Percentiles rank a stretch among this genome's conserved stretches.
These are phyloP conservation scores for Boletus rubropictus DNA, from an alignment of 768 basidiomycete genomes.

Conservation along the genomic window DNA sequence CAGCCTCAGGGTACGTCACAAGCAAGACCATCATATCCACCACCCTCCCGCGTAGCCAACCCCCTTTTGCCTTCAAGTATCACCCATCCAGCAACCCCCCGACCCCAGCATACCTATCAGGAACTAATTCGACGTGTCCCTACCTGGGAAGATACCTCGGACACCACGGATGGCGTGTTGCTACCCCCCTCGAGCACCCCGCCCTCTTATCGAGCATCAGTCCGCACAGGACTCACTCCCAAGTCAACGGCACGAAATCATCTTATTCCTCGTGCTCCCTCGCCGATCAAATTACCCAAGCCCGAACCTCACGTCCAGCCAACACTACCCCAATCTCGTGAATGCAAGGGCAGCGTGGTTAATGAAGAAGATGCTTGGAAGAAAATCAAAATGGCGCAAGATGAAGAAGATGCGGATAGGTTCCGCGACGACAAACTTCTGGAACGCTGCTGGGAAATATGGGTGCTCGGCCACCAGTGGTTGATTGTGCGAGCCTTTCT, in stretches of 20 bases:
- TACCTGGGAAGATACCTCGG: conserved; percentile 36
- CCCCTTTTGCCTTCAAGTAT: conserved; percentile 26
- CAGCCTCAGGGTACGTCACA: conserved; percentile 9
- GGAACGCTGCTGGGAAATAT: conserved; percentile 70
- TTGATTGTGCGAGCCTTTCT: conserved; percentile 50
- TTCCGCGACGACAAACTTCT: conserved; percentile 60
- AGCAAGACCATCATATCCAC: conserved; percentile 7
- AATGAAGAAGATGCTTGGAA: conserved; percentile 77
- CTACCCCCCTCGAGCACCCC: conserved; percentile 38
- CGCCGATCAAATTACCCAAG: conserved; percentile 30
- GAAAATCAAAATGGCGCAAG: conserved; percentile 62
- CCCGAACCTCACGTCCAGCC: conserved; percentile 16
- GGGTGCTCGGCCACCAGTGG: conserved; percentile 69
- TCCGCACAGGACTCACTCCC: conserved; percentile 24
- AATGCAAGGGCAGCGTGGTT: conserved; percentile 44
- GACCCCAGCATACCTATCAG: conserved; percentile 18
- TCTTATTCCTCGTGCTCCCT: conserved; percentile 16
- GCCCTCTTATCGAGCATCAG: conserved; percentile 45
- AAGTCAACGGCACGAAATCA: conserved; percentile 14
- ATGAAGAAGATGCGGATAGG: conserved; percentile 65
- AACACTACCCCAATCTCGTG: conserved; percentile 25
- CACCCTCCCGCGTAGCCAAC: conserved; percentile 14
- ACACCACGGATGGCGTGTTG: conserved; percentile 31
- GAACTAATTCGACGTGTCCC: conserved; percentile 9
- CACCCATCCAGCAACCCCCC: conserved; percentile 27